Evolutionary conservation across 2,329 filamentous ascomycete species (phyloP), one percentile per base, ranked within the genome.

Genomic region (Penicillium sp.): DNA sequence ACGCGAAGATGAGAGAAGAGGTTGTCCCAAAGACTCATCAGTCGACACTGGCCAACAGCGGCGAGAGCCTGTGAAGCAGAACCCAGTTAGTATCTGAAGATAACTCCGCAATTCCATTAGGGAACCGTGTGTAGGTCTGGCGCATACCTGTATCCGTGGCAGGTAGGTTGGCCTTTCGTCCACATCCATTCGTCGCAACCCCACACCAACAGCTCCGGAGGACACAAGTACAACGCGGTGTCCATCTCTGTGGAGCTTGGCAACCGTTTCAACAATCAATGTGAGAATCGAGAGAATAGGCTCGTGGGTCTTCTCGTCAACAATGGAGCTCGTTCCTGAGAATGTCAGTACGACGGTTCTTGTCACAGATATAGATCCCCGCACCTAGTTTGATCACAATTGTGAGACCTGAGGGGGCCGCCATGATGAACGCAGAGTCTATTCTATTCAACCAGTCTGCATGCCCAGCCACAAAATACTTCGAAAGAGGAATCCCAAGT

Each of bases 161-260:
- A 99, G 83, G 73, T 96, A 89, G 74, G 96, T 97, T 21, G 94
- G 94, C 63, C 91, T 84, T 67, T 89, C 89, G 27, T 91, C 86
- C 56, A 96, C 81, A 71, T 96, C 86, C 91, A 97, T 96, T 57
- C 92, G 86, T 54, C 90, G 86, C 57, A 99, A 81, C 6, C 92
- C 94, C 57, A 99, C 92, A 55, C 93, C 94, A 74, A 99, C 96
- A 72, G 94, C 94, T 56, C 94, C 94, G 0, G 94, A 99, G 2
- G 94, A 99, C 60, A 97, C 95, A 62, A 99, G 90, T 73, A 99
- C 88, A 48, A 99, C 94, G 66, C 88, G 86, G 74, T 99, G 92
- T 47, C 94, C 94, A 86, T 96, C 89, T 74, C 92, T 89, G 62
- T 87, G 87, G 42, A 99, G 81, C 69, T 87, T 90, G 50, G 93